Evolutionary conservation across 441 rosid genomes (phyloP).

Genomic region (Gossypium trilobum): DNA sequence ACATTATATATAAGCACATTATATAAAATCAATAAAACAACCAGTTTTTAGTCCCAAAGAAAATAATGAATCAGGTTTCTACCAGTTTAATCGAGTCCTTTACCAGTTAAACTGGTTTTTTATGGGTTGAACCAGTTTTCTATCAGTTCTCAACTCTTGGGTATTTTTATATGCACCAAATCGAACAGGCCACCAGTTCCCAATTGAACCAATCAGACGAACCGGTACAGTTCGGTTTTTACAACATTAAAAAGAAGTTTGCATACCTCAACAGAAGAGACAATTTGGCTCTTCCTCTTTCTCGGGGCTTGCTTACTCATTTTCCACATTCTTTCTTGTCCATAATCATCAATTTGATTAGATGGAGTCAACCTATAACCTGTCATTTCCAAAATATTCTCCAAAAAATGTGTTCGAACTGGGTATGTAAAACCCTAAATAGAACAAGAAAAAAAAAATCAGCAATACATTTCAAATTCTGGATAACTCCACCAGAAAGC

Average conservation of each 20-base stretch:
- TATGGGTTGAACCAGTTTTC: not conserved
- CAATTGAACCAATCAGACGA: not conserved
- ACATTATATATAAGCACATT: too few relatives aligned
- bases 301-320: conserved; percentile 64
- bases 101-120: not conserved
- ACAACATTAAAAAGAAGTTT: conserved; percentile 3
- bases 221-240: not conserved
- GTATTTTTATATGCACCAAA: not conserved
- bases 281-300: conserved; percentile 83
- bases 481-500: not conserved
- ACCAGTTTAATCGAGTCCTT: too few relatives aligned
- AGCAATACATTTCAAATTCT: not conserved
- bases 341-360: conserved; percentile 86
- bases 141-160: not conserved
- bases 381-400: conserved; percentile 62
- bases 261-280: conserved; percentile 72
- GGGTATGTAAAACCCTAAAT: conserved; percentile 72
- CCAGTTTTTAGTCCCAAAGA: not conserved
- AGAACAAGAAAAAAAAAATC: conserved; percentile 20
- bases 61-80: too few relatives aligned
- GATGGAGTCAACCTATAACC: conserved; percentile 57
- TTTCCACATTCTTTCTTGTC: conserved; percentile 84
- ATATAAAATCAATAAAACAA: not conserved
- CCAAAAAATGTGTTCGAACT: conserved; percentile 61
- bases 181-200: not conserved